Evolutionary conservation across 768 basidiomycete species (phyloP), one percentile per base, ranked within the genome.

Genomic region (Porpolomopsis calyptriformis): DNA sequence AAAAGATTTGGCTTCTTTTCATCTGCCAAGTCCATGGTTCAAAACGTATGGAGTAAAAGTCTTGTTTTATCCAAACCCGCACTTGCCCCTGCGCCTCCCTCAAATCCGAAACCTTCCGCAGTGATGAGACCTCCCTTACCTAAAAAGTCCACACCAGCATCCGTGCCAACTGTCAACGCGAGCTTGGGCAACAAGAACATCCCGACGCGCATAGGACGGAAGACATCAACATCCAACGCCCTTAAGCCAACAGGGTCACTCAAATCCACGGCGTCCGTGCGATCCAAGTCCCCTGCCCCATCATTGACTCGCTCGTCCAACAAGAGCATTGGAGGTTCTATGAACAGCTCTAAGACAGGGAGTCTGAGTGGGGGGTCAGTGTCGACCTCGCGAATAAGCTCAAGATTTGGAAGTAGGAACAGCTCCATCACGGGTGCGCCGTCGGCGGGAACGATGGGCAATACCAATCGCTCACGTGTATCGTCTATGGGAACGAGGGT

Each of bases 31-130:
- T 74, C 76, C 0, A 64, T 87, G 2, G 84, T 87, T 3, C 68
- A 72, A 53, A 83, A 73, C 51, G 82, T 88, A 1, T 87, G 83
- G 83, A 78, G 77, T 53, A 69, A 81, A 52, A 76, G 67, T 6
- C 34, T 31, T 31, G 14, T 14, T 7, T 31, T 31, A 14, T 31
- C 29, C 29, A 31, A 31, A 31, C 29, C 29, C 14, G 29, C 29
- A 31, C n/a, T 33, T 16, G 2, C 42, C 6, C 4, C 41, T 4
- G 25, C 41, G 23, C n/a, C 42, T 14, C 20, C 60, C 8, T 46
- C 62, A 7, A 50, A 57, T 22, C 29, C 48, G 20, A 52, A 55
- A 23, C 55, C 46, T 22, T n/a, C 19, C 4, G 29, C 4, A n/a
- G 14, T 12, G 2, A 43, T 27, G 53, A n/a, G 46, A 12, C 41